Evolutionary conservation across 805 yeast species (phyloP).

Genomic region (Pichia kluyveri): DNA sequence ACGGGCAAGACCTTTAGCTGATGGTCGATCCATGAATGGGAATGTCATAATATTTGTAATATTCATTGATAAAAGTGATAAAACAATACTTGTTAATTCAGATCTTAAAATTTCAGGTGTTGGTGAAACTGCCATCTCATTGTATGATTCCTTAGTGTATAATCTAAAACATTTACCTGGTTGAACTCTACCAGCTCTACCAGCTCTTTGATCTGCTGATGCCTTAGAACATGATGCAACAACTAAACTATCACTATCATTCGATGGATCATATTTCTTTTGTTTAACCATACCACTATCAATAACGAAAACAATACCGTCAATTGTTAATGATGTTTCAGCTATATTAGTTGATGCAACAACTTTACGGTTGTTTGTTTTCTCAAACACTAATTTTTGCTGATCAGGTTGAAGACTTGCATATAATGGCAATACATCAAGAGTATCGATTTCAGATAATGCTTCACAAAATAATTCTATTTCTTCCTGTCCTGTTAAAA

Average conservation of each 20-base stretch:
- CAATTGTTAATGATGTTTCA: conserved; percentile 91
- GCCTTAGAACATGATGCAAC: conserved; percentile 90
- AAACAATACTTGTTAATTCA: conserved; percentile 66
- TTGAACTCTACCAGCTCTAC: conserved; percentile 96
- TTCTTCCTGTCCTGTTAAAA: conserved; percentile 94
- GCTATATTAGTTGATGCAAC: conserved; percentile 96
- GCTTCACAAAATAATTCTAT: conserved; percentile 76
- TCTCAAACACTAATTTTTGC: conserved; percentile 76
- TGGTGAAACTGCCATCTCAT: conserved; percentile 71
- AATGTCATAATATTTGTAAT: conserved; percentile 72
- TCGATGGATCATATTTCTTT: conserved; percentile 76
- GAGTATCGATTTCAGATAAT: conserved; percentile 50
- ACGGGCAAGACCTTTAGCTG: conserved; percentile 58
- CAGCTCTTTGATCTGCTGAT: conserved; percentile 93
- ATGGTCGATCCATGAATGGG: conserved; percentile 89
- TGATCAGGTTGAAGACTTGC: conserved; percentile 83
- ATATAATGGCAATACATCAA: conserved; percentile 79
- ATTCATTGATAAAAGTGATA: conserved; percentile 75
- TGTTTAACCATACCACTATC: conserved; percentile 95
- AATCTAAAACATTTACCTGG: conserved; percentile 93
- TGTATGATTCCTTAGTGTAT: conserved; percentile 76
- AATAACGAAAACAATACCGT: conserved; percentile 89
- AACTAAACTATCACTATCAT: conserved; percentile 81
- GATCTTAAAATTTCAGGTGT: conserved; percentile 90
- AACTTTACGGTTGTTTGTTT: conserved; percentile 81